Conservation (phyloP, 2,329 filamentous ascomycete species). For the Penicillium aurantiogriseum region DNA sequence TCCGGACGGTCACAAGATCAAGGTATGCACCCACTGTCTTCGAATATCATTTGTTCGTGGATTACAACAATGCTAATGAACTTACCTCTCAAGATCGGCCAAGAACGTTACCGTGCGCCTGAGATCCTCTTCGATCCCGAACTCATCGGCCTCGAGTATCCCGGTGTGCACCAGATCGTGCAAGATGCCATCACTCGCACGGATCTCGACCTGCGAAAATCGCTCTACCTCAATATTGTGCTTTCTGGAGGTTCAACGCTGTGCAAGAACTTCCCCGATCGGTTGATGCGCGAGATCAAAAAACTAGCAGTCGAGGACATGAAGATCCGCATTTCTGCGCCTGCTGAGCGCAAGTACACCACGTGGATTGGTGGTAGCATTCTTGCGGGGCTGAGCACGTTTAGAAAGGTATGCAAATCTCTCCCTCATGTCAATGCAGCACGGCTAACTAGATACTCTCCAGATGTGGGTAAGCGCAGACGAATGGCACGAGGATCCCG, state of each 20-base stretch:
- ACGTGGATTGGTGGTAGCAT: constrained; percentile 99
- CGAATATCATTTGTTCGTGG: not conserved
- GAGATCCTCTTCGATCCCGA: constrained; percentile 98
- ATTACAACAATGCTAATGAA: not conserved
- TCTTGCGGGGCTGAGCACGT: constrained; percentile 91
- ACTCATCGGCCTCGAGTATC: constrained; percentile 94
- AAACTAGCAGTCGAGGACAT: constrained; percentile 95
- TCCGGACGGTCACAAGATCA: constrained; percentile 90
- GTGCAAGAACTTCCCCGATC: constrained; percentile 94
- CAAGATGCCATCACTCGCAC: constrained; percentile 94
- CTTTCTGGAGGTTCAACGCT: constrained; percentile 93
- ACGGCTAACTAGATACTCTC: constrained; percentile 1
- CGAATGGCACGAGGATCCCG: constrained; percentile 99
- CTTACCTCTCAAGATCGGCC: constrained; percentile 64
- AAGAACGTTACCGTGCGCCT: constrained; percentile 90
- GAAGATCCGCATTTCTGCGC: constrained; percentile 98
- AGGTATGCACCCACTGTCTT: constrained; percentile 54
- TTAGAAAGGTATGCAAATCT: constrained; percentile 74
- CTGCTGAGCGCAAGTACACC: constrained; percentile 95
- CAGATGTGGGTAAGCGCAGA: constrained; percentile 99
- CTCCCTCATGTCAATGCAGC: not conserved
- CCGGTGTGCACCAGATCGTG: constrained; percentile 95
- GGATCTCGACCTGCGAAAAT: constrained; percentile 91
- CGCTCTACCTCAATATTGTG: constrained; percentile 94
- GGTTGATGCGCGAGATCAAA: constrained; percentile 88